These are phyloP conservation scores for Tephrocybe sp. DNA, from an alignment of 768 basidiomycete genomes.

Conservation along the genomic window DNA sequence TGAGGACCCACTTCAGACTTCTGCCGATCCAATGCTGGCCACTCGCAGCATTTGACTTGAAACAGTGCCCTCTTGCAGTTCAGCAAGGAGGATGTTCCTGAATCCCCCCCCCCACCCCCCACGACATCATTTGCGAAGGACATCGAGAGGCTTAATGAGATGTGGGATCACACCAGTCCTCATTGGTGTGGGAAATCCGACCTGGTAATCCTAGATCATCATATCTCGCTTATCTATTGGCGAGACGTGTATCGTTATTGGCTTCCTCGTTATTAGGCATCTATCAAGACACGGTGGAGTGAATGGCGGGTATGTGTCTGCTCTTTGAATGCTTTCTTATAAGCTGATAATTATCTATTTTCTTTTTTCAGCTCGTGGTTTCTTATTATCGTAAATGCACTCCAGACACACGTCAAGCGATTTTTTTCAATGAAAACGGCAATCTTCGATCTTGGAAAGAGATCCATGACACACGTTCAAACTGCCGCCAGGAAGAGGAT, in stretches of 20 bases:
- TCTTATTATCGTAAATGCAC: slow-evolving; percentile 9
- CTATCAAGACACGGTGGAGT: slow-evolving; percentile 23
- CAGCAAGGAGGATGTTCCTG: slow-evolving; percentile 17
- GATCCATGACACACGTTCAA: slow-evolving; percentile 9
- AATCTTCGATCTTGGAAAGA: too few relatives aligned
- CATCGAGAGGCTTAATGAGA: slow-evolving; percentile 21
- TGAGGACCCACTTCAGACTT: neutral
- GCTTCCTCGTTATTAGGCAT: slow-evolving; percentile 20
- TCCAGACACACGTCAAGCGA: slow-evolving; percentile 15
- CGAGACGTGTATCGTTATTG: too few relatives aligned
- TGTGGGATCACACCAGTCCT: slow-evolving; percentile 25
- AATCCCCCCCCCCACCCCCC: slow-evolving; percentile 21
- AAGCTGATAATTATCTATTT: too few relatives aligned
- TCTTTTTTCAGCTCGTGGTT: too few relatives aligned
- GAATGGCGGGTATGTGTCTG: too few relatives aligned
- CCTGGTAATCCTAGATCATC: slow-evolving; percentile 20
- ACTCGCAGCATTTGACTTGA: neutral
- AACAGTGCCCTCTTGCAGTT: slow-evolving; percentile 7
- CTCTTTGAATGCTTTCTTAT: neutral
- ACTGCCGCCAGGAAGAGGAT: too few relatives aligned
- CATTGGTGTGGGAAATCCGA: slow-evolving; percentile 18
- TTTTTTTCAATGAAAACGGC: slow-evolving; percentile 13
- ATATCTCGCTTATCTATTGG: too few relatives aligned
- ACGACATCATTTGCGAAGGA: slow-evolving; percentile 14
- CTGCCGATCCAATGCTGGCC: neutral